Evolutionary conservation across 1,139 yeast species (phyloP).

Genomic region (Blastobotrys apis): DNA sequence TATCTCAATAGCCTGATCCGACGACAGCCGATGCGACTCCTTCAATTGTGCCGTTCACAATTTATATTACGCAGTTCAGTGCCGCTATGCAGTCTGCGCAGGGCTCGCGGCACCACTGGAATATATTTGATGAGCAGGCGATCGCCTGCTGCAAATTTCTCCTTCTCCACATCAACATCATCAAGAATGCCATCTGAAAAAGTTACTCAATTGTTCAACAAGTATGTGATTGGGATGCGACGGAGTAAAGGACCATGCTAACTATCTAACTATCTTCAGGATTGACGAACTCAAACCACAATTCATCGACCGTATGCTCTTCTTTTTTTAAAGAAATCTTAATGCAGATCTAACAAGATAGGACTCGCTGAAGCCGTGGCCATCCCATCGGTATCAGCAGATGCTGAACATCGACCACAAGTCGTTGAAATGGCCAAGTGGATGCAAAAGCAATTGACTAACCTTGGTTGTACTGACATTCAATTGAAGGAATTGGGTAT

Average conservation of each 20-base stretch:
- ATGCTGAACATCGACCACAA: slow-evolving; percentile 78
- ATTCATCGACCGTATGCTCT: slow-evolving; percentile 30
- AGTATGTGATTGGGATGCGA: slow-evolving; percentile 2
- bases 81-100: no score
- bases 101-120: no score
- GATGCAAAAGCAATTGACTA: slow-evolving; percentile 60
- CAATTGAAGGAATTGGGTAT: slow-evolving; percentile 77
- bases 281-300: slow-evolving; percentile 33
- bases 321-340: neutral
- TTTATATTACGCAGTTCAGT: no score
- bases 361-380: slow-evolving; percentile 76
- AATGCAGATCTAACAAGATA: neutral
- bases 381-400: slow-evolving; percentile 92
- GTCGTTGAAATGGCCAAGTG: slow-evolving; percentile 84
- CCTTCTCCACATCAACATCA: neutral
- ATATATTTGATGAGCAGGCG: no score
- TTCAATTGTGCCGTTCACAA: no score
- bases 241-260: no score
- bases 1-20: no score
- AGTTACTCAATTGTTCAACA: slow-evolving; percentile 13
- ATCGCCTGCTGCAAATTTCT: slow-evolving; percentile 7
- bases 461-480: slow-evolving; percentile 76
- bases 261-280: slow-evolving; percentile 15
- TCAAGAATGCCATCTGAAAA: slow-evolving; percentile 11
- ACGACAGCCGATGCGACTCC: no score